Percentiles rank a stretch among this genome's conserved stretches.
These are phyloP conservation scores for Phlebiopsis flavidoalba DNA, from an alignment of 768 basidiomycete species.

Conservation along the genomic window DNA sequence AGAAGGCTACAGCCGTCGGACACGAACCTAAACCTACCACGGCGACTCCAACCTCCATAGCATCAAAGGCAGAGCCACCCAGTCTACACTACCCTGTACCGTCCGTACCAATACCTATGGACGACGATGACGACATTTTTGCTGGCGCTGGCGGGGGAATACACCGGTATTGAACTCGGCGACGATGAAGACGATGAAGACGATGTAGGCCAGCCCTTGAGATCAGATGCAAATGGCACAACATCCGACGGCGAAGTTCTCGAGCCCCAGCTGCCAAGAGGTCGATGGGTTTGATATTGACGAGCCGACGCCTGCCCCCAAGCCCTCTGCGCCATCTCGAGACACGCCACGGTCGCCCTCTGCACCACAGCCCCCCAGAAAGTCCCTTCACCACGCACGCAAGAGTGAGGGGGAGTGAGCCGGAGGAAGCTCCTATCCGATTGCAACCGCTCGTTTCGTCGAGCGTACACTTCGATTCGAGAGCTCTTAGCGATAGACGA, in stretches of 20 bases:
- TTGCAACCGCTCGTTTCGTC: constrained; percentile 79
- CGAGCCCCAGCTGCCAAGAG: not conserved
- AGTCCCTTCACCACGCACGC: constrained; percentile 28
- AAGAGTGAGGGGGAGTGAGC: constrained; percentile 34
- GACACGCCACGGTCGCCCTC: not conserved
- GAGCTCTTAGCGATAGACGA: constrained; percentile 78
- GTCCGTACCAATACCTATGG: constrained; percentile 35
- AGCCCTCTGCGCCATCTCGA: not conserved
- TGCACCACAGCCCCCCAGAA: not conserved
- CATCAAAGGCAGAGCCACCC: not conserved
- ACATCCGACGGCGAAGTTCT: constrained; percentile 9
- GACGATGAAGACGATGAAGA: constrained; percentile 35
- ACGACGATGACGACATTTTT: constrained; percentile 85
- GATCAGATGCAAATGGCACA: constrained; percentile 11
- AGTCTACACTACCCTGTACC: constrained; percentile 19
- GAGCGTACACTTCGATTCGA: constrained; percentile 73
- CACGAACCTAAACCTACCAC: not conserved
- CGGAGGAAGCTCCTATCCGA: constrained; percentile 40
- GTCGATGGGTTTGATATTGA: constrained; percentile 2
- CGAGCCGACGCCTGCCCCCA: not conserved
- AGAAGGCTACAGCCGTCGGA: constrained; percentile 31
- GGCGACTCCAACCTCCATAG: not conserved
- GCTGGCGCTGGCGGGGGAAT: constrained; percentile 77
- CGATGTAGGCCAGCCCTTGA: not conserved
- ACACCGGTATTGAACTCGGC: constrained; percentile 59